Evolutionary conservation across 2,329 filamentous ascomycete species (phyloP).

Genomic region (Fragosphaeria purpurea): DNA sequence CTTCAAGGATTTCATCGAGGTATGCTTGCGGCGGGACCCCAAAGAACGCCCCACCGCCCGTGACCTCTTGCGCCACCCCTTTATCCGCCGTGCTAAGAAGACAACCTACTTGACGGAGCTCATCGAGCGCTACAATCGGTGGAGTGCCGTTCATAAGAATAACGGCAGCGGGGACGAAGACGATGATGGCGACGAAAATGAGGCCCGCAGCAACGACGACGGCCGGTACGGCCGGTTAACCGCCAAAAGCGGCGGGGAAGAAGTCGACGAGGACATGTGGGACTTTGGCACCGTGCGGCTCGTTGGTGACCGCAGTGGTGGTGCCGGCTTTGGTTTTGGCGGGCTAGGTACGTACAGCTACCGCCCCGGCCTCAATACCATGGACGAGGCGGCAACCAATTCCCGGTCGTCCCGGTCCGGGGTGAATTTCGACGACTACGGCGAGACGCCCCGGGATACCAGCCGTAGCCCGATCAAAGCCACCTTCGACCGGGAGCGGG

Average conservation of each 20-base stretch:
- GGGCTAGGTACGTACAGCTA: constrained; percentile 20
- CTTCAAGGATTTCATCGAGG: constrained; percentile 76
- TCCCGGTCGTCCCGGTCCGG: constrained; percentile 49
- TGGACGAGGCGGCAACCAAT: constrained; percentile 78
- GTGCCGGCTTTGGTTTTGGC: constrained; percentile 37
- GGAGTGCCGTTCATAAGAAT: constrained; percentile 66
- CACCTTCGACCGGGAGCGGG: constrained; percentile 28
- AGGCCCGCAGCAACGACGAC: constrained; percentile 26
- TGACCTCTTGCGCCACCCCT: constrained; percentile 80
- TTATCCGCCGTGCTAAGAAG: constrained; percentile 84
- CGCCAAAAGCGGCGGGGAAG: constrained; percentile 42
- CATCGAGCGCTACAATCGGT: constrained; percentile 82
- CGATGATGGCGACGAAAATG: constrained; percentile 47
- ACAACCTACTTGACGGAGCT: constrained; percentile 94
- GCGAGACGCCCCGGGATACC: constrained; percentile 38
- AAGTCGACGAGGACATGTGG: constrained; percentile 78
- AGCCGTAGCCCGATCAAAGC: constrained; percentile 46
- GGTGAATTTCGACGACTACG: constrained; percentile 40
- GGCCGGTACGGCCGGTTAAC: constrained; percentile 27
- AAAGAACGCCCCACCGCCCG: constrained; percentile 78
- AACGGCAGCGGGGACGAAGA: constrained; percentile 44
- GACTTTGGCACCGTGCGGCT: constrained; percentile 94
- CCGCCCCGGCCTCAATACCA: constrained; percentile 52
- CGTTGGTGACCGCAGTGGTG: constrained; percentile 56
- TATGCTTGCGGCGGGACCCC: constrained; percentile 82